phyloP scores from a whole-genome alignment of 2,329 filamentous ascomycete genomes.

The Leptosphaerulina australis region DNA sequence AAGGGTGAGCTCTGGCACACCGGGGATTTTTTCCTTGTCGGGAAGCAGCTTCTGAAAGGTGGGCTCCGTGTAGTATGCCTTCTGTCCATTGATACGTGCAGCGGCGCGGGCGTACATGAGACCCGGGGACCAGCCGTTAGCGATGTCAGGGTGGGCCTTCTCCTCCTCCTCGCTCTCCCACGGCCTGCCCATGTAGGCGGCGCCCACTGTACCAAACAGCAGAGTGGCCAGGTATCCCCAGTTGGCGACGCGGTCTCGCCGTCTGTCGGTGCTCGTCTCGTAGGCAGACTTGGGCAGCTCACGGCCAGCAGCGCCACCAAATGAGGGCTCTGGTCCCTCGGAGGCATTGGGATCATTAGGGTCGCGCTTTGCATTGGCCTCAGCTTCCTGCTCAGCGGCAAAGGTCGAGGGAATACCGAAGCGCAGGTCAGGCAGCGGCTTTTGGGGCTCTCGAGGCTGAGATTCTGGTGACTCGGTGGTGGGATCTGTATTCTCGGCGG shows the following conservation, averaged over 20 bases:
- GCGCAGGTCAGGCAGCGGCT: conserved; percentile 87
- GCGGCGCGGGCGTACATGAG: conserved; percentile 82
- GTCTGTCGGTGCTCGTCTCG: conserved; percentile 86
- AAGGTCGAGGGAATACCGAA: conserved; percentile 93
- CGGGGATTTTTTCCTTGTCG: conserved; percentile 63
- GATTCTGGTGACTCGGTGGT: conserved; percentile 46
- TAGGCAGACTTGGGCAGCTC: conserved; percentile 81
- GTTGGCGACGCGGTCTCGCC: conserved; percentile 76
- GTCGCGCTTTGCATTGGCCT: conserved; percentile 41
- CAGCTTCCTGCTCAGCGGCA: conserved; percentile 66
- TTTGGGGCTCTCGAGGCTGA: conserved; percentile 56
- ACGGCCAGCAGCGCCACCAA: conserved; percentile 64
- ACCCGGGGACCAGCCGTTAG: conserved; percentile 76
- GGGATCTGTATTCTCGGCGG: conserved; percentile 46
- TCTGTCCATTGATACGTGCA: conserved; percentile 74
- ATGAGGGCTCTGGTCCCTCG: conserved; percentile 56
- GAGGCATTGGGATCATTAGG: conserved; percentile 46
- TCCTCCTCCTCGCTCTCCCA: conserved; percentile 81
- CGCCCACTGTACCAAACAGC: conserved; percentile 61
- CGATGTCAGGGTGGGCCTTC: conserved; percentile 69
- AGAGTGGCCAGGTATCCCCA: conserved; percentile 71
- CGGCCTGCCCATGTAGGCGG: conserved; percentile 81
- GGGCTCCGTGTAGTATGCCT: conserved; percentile 94
- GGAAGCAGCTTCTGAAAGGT: conserved; percentile 92
- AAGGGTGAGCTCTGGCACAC: conserved; percentile 83